phyloP scores from a whole-genome alignment of 164 flowering plant genomes.

The Annona cherimola region DNA sequence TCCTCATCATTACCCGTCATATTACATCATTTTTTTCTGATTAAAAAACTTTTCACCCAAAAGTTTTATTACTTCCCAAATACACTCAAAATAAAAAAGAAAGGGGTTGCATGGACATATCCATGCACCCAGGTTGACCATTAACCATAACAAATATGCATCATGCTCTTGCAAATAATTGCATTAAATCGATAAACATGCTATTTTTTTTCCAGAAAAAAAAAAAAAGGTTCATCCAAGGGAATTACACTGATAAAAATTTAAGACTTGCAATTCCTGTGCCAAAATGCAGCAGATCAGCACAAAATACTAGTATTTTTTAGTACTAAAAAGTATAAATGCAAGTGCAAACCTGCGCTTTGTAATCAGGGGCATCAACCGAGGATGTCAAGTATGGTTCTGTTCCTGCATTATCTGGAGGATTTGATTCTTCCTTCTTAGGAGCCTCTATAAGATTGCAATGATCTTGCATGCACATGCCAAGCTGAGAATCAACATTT shows the following conservation, averaged over 20 bases:
- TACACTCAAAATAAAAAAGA: too few relatives aligned
- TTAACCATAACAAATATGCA: too few relatives aligned
- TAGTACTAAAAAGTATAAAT: background rate
- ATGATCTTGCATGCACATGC: constrained; percentile 21
- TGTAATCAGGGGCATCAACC: constrained; percentile 41
- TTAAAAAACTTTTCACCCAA: too few relatives aligned
- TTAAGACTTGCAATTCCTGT: background rate
- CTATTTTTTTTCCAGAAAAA: background rate
- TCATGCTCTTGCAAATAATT: background rate
- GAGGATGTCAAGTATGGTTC: constrained; percentile 24
- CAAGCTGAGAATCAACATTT: constrained; percentile 24
- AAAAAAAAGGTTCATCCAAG: background rate
- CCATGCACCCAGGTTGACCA: too few relatives aligned
- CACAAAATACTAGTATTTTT: background rate
- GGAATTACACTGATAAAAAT: background rate
- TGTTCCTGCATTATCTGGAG: constrained; percentile 35
- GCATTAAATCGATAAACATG: background rate
- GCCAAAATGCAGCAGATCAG: background rate
- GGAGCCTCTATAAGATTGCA: constrained; percentile 19
- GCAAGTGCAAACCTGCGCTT: constrained; percentile 42
- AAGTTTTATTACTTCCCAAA: too few relatives aligned
- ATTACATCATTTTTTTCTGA: too few relatives aligned
- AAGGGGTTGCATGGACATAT: too few relatives aligned
- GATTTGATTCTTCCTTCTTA: constrained; percentile 21
- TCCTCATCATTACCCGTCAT: too few relatives aligned